Conservation (phyloP, 2,329 filamentous ascomycete species). For the Ceratocystis variospora region DNA sequence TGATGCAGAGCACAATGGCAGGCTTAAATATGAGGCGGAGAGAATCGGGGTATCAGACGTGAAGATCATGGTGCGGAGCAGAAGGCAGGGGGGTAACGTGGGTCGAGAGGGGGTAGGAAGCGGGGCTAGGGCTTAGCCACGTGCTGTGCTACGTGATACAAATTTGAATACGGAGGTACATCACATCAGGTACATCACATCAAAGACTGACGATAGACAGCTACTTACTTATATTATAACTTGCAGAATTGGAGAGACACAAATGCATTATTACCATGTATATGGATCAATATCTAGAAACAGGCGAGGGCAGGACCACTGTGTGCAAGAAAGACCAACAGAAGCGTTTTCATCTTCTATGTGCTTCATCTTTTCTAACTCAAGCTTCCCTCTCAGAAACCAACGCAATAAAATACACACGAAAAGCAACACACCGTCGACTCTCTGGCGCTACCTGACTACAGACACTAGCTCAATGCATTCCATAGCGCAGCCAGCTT, state of each 20-base stretch:
- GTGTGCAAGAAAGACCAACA: background rate
- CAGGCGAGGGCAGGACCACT: background rate
- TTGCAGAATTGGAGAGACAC: background rate
- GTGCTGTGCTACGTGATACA: background rate
- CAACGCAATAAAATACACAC: background rate
- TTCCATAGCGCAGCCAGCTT: slow-evolving; percentile 13
- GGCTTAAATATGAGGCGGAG: slow-evolving; percentile 29
- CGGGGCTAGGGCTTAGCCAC: background rate
- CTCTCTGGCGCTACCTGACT: background rate
- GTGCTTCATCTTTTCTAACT: background rate
- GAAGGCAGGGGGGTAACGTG: background rate
- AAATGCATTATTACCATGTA: background rate
- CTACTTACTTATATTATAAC: too few species aligned
- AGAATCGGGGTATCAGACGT: slow-evolving; percentile 18
- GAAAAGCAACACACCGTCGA: background rate
- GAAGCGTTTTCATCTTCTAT: background rate
- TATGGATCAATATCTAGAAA: slow-evolving; percentile 9
- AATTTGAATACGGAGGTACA: background rate
- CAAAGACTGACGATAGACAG: background rate
- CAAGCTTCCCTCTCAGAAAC: background rate
- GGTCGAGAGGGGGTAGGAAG: background rate
- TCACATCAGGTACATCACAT: background rate
- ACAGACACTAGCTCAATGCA: background rate
- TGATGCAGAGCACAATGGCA: slow-evolving; percentile 32
- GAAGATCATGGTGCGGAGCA: background rate